Conservation (phyloP, 192 early-diverging fungal species). For the Coemansia umbellata region DNA sequence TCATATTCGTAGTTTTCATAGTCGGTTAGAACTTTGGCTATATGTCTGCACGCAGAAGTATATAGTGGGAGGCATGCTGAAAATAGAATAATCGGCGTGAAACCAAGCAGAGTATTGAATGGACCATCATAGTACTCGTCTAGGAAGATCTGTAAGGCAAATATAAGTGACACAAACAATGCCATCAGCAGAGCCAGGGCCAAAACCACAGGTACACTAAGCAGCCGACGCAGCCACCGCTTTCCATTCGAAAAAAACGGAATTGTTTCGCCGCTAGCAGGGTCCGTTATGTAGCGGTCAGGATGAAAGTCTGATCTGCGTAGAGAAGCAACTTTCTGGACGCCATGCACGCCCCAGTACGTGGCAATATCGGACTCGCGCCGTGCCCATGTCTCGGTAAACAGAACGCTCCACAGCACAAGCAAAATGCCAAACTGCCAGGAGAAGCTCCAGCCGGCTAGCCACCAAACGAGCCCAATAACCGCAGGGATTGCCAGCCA, state of each 20-base stretch:
- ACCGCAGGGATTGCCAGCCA: conserved; percentile 68
- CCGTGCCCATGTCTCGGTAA: conserved; percentile 80
- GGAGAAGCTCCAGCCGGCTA: conserved; percentile 55
- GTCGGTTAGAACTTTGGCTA: conserved; percentile 63
- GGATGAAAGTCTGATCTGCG: conserved; percentile 69
- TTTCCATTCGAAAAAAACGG: conserved; percentile 71
- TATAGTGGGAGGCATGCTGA: conserved; percentile 68
- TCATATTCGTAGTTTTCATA: conserved; percentile 83
- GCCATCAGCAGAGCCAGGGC: conserved; percentile 59
- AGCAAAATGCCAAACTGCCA: conserved; percentile 63
- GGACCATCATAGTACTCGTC: conserved; percentile 83
- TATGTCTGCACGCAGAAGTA: conserved; percentile 58
- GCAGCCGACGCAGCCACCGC: conserved; percentile 61
- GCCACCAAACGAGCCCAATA: conserved; percentile 60
- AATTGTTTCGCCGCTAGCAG: conserved; percentile 67
- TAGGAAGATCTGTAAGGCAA: conserved; percentile 70
- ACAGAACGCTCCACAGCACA: conserved; percentile 65
- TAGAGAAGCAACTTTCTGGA: conserved; percentile 39
- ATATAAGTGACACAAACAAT: conserved; percentile 63
- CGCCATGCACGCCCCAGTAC: conserved; percentile 65
- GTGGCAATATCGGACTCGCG: conserved; percentile 67
- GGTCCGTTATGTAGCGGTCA: conserved; percentile 56
- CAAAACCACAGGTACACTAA: conserved; percentile 56
- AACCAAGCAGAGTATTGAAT: conserved; percentile 55
- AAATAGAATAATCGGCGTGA: conserved; percentile 73